phyloP scores from a whole-genome alignment of 805 yeast genomes.

The Myxozyma melibiosi region DNA sequence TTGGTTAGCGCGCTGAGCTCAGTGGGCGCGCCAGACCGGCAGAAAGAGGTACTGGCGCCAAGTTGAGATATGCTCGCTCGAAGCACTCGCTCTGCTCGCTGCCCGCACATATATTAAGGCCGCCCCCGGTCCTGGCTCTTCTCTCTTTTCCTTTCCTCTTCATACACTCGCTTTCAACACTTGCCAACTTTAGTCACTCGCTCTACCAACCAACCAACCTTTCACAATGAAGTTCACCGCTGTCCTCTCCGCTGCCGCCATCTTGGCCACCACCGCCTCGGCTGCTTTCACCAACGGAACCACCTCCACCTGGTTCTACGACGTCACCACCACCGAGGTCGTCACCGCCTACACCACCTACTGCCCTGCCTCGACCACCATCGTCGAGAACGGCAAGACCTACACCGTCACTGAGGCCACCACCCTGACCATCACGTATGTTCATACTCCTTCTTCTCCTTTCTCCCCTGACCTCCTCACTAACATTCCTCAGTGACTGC shows the following conservation, averaged over 20 bases:
- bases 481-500: conserved; percentile 50
- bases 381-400: conserved; percentile 66
- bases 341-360: conserved; percentile 77
- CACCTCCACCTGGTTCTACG: conserved; percentile 48
- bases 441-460: not conserved
- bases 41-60: too few relatives aligned
- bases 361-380: conserved; percentile 75
- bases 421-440: conserved; percentile 71
- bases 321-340: conserved; percentile 51
- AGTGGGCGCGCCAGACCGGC: not conserved
- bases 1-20: not conserved
- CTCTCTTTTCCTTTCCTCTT: not conserved
- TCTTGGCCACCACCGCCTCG: conserved; percentile 32
- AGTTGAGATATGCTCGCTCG: too few relatives aligned
- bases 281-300: conserved; percentile 44
- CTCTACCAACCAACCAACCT: not conserved
- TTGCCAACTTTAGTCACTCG: conserved; percentile 16
- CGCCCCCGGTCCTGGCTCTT: conserved; percentile 3
- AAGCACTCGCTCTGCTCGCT: not conserved
- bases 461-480: not conserved
- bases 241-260: conserved; percentile 29
- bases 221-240: conserved; percentile 35
- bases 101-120: conserved; percentile 13
- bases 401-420: conserved; percentile 77
- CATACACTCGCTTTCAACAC: conserved; percentile 11